Base-by-base conservation (phyloP, 306 rosid genomes). In the Inga laurina region DNA sequence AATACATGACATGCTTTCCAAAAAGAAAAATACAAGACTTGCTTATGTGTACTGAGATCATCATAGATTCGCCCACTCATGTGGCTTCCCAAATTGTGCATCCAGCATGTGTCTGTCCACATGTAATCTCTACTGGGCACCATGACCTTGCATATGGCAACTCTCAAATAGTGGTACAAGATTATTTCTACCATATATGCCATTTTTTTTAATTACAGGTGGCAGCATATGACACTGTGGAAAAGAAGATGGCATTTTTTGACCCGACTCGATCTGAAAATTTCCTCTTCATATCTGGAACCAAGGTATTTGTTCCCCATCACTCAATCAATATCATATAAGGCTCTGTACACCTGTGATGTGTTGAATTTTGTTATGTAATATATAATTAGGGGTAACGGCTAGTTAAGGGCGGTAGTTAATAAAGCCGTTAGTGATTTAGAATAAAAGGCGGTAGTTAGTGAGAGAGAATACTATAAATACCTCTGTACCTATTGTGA, bases 261-360 rank as follows among this genome's bases (percentile, higher is more conserved):
- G 97, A 97, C 48, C 98, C 99, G 54, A 67, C 89, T 18, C 98
- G 98, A 0, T 80, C 97, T 10, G 79, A 92, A 85, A 97, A 97
- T 74, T 97, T 97, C 85, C 95, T 97, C 85, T 94, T 97, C 89
- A 97, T 97, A 85, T 97, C 97, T 1, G 99, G 98, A 80, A 94
- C 97, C 88, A 97, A 97, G 97, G 99, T 97, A 81, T 72, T 46
- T 77, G n/a, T 46, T 71, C 81, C 74, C 45, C 46, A 24, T 45
- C 24, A 68, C 68, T 80, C 61, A 37, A 4, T 75, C 4, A 66
- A 35, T 76, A 49, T 59, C 66, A 59, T 56, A 35, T 51, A 39
- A 70, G 57, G 78, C 71, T 72, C 52, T 76, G 51, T 56, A 35
- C 21, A 75, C 67, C 78, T 68, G 13, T 59, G 65, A 52, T 68